Evolutionary conservation across 1,284 basidiomycete species (phyloP).

Genomic region (Acaromyces ingoldii): DNA sequence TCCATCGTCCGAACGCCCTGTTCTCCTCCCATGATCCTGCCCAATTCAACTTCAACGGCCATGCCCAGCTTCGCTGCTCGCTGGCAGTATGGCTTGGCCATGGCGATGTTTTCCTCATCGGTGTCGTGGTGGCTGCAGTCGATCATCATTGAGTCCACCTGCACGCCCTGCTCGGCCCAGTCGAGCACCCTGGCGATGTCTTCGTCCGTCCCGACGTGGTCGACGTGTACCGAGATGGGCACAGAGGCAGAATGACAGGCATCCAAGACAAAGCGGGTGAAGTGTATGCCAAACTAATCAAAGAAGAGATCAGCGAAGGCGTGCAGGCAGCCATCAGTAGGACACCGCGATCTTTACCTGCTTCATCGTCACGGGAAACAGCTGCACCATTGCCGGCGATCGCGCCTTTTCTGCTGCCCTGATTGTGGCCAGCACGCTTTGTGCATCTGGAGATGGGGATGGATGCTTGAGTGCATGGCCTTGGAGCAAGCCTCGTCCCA

Average conservation of each 20-base stretch:
- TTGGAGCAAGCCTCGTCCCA: neutral
- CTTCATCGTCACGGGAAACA: constrained; percentile 28
- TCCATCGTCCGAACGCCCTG: constrained; percentile 54
- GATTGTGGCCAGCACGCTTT: constrained; percentile 22
- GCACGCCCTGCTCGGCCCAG: constrained; percentile 19
- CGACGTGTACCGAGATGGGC: constrained; percentile 27
- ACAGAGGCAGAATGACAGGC: constrained; percentile 19
- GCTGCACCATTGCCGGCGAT: constrained; percentile 21
- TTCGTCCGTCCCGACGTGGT: constrained; percentile 22
- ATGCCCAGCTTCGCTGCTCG: constrained; percentile 50
- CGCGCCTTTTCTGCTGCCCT: constrained; percentile 15
- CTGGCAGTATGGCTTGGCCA: constrained; percentile 28
- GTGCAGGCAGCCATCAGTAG: neutral
- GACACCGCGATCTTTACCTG: neutral
- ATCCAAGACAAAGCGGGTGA: constrained; percentile 15
- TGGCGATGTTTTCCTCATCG: constrained; percentile 26
- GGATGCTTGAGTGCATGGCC: neutral
- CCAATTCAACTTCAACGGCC: constrained; percentile 56
- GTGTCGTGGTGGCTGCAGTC: constrained; percentile 24
- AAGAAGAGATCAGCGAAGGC: constrained; percentile 1
- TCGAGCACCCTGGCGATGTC: constrained; percentile 20
- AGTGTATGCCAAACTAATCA: constrained; percentile 28
- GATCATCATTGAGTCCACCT: constrained; percentile 27
- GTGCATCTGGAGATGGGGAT: constrained; percentile 10
- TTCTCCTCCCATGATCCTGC: constrained; percentile 55